These are phyloP conservation scores for Trichomonas tenax DNA, from an alignment of 208 protist species.

Conservation along the genomic window DNA sequence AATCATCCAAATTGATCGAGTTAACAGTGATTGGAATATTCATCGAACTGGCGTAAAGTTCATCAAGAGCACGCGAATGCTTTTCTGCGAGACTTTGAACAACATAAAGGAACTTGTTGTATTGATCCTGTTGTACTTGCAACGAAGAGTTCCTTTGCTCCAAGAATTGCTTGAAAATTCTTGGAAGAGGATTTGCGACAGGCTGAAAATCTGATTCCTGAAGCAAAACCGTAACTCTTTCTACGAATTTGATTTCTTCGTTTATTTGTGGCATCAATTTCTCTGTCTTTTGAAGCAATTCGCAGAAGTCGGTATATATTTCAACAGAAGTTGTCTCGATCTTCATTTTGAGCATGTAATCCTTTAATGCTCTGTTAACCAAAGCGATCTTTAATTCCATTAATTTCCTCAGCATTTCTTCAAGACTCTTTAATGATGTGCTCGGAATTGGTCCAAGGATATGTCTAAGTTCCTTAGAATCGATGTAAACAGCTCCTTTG, in stretches of 20 bases:
- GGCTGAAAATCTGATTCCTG: neutral
- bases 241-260: neutral
- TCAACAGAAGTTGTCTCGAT: neutral
- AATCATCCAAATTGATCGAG: neutral
- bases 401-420: neutral
- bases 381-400: neutral
- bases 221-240: neutral
- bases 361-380: neutral
- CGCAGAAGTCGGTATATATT: neutral
- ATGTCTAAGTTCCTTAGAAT: neutral
- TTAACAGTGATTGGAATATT: neutral
- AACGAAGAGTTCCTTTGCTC: neutral
- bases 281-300: neutral
- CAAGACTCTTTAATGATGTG: neutral
- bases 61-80: neutral
- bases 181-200: neutral
- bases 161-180: neutral
- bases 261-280: neutral
- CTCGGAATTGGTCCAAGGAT: neutral
- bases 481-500: neutral
- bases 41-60: neutral
- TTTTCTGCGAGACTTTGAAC: neutral
- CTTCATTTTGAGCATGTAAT: neutral
- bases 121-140: neutral
- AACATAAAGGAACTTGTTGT: neutral